phyloP scores from a whole-genome alignment of 441 rosid species.

The Populus trichocarpa region DNA sequence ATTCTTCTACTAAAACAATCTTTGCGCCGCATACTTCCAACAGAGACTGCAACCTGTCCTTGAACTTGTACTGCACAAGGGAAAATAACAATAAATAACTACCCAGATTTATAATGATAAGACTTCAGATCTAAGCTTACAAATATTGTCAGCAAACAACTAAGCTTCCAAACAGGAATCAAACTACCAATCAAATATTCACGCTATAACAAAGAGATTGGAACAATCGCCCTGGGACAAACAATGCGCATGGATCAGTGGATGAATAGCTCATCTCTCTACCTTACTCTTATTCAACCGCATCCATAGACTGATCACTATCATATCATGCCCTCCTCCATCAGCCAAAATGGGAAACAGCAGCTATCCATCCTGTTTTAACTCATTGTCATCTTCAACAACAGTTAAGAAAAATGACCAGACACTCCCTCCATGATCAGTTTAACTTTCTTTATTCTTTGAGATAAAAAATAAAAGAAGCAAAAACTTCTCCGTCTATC shows the following conservation, averaged over 20 bases:
- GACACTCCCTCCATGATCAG: too few relatives aligned
- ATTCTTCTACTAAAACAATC: constrained; percentile 41
- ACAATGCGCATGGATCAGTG: neutral
- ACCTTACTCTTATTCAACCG: neutral
- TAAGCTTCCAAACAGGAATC: neutral
- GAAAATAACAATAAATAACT: constrained; percentile 6
- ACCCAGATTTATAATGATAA: constrained; percentile 1
- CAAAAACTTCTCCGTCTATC: too few relatives aligned
- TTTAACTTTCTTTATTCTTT: too few relatives aligned
- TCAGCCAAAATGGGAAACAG: neutral
- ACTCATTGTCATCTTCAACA: too few relatives aligned
- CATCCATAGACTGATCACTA: too few relatives aligned
- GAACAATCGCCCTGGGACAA: neutral
- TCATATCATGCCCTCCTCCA: neutral
- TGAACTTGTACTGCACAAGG: constrained; percentile 59
- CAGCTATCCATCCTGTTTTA: neutral
- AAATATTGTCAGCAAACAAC: neutral
- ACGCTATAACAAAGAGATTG: neutral
- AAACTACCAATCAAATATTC: neutral
- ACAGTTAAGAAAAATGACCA: too few relatives aligned
- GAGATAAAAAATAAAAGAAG: too few relatives aligned
- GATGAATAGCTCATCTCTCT: neutral
- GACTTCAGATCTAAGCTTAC: neutral
- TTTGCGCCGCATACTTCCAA: constrained; percentile 64
- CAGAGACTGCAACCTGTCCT: constrained; percentile 45